Conservation (phyloP, 2,329 filamentous ascomycete genomes). For the Alternaria infectoria region DNA sequence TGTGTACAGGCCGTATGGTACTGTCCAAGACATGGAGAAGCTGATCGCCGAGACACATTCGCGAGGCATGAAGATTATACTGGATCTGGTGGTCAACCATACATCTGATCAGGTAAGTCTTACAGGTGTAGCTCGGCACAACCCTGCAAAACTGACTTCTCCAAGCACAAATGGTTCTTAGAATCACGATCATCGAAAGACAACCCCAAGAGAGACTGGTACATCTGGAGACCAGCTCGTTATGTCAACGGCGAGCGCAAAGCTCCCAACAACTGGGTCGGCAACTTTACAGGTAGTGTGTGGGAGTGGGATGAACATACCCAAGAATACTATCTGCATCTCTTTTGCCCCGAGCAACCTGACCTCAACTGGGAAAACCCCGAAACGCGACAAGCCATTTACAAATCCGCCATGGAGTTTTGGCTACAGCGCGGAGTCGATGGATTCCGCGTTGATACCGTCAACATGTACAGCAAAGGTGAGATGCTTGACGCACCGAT, state of each 20-base stretch:
- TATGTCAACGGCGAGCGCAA: slow-evolving; percentile 64
- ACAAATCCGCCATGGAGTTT: slow-evolving; percentile 73
- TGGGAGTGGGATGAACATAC: slow-evolving; percentile 78
- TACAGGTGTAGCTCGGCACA: too few relatives aligned
- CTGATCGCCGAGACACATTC: slow-evolving; percentile 46
- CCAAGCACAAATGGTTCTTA: slow-evolving; percentile 62
- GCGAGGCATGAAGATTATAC: slow-evolving; percentile 47
- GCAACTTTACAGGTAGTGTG: slow-evolving; percentile 65
- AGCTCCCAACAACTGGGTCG: slow-evolving; percentile 78
- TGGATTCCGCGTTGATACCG: slow-evolving; percentile 51
- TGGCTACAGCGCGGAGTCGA: slow-evolving; percentile 76
- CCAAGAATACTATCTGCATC: slow-evolving; percentile 74
- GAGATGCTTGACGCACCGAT: slow-evolving; percentile 43
- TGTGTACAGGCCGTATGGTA: slow-evolving; percentile 50
- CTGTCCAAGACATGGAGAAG: slow-evolving; percentile 48
- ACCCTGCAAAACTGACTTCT: slow-evolving; percentile 5
- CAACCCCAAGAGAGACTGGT: slow-evolving; percentile 63
- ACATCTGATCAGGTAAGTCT: slow-evolving; percentile 43
- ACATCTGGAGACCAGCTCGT: slow-evolving; percentile 59
- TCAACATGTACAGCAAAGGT: slow-evolving; percentile 48
- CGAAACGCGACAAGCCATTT: slow-evolving; percentile 71
- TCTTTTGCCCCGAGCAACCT: slow-evolving; percentile 78
- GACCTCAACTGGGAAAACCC: slow-evolving; percentile 86
- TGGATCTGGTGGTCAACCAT: slow-evolving; percentile 52
- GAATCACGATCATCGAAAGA: slow-evolving; percentile 59